Evolutionary conservation across 1,284 basidiomycete genomes (phyloP).

Genomic region (Rhodotorula sp.): DNA sequence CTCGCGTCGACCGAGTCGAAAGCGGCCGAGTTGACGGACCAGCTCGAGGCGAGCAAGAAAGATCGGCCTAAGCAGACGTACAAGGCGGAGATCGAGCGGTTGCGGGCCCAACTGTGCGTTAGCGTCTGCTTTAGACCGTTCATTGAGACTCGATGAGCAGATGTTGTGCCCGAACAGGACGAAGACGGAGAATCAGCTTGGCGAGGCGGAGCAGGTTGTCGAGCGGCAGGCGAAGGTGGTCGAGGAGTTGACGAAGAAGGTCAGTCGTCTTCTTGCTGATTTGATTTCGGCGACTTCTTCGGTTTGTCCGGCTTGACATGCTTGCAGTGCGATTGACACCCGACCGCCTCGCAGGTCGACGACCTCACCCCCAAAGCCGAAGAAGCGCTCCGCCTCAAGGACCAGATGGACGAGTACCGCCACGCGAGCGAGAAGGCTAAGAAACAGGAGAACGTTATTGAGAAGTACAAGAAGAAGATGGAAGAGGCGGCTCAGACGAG

Average conservation of each 20-base stretch:
- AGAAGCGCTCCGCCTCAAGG: constrained; percentile 75
- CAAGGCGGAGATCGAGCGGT: constrained; percentile 72
- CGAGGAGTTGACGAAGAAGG: constrained; percentile 69
- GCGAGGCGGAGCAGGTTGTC: constrained; percentile 70
- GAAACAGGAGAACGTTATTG: constrained; percentile 95
- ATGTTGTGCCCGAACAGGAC: constrained; percentile 57
- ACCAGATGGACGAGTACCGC: constrained; percentile 84
- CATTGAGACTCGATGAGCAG: not conserved
- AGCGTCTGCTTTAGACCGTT: not conserved
- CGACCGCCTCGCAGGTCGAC: constrained; percentile 56
- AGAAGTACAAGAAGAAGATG: constrained; percentile 98
- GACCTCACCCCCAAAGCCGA: constrained; percentile 77
- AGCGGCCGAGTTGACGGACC: not conserved
- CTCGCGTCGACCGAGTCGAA: constrained; percentile 53
- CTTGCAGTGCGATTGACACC: not conserved
- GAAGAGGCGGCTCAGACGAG: constrained; percentile 88
- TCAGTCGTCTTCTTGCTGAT: constrained; percentile 29
- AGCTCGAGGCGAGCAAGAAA: constrained; percentile 45
- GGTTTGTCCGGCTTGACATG: not conserved
- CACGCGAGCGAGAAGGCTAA: constrained; percentile 78
- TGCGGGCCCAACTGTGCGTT: constrained; percentile 75
- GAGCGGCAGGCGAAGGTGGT: constrained; percentile 70
- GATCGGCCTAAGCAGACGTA: constrained; percentile 69
- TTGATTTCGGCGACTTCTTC: not conserved
- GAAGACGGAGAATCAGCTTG: constrained; percentile 84